phyloP scores from a whole-genome alignment of 768 basidiomycete species.

The Asterophora parasitica region DNA sequence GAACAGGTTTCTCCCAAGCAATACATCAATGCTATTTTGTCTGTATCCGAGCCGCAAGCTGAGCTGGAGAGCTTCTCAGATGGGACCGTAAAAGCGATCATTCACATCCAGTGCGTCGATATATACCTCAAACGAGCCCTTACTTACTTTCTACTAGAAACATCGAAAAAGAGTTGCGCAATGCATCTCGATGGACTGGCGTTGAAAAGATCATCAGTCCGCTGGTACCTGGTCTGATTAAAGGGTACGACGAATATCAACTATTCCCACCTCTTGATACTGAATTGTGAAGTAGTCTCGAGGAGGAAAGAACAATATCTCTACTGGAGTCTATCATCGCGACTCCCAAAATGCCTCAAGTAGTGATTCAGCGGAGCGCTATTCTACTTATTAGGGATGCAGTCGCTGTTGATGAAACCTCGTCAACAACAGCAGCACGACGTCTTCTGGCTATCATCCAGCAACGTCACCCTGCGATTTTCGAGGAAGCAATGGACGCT shows the following conservation, averaged over 20 bases:
- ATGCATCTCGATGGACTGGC: slow-evolving; percentile 42
- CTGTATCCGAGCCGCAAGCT: slow-evolving; percentile 61
- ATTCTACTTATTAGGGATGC: slow-evolving; percentile 23
- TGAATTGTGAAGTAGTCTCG: slow-evolving; percentile 22
- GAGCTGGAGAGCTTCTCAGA: slow-evolving; percentile 44
- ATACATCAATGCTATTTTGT: slow-evolving; percentile 59
- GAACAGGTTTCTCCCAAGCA: slow-evolving; percentile 47
- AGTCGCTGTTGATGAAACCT: slow-evolving; percentile 21
- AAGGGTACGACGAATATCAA: slow-evolving; percentile 22
- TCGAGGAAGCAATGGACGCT: slow-evolving; percentile 38
- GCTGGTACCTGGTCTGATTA: slow-evolving; percentile 37
- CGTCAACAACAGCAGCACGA: slow-evolving; percentile 22
- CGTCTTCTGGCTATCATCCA: slow-evolving; percentile 53
- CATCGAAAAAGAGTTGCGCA: slow-evolving; percentile 43
- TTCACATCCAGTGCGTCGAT: slow-evolving; percentile 45
- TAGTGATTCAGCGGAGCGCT: slow-evolving; percentile 29
- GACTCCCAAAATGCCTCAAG: slow-evolving; percentile 27
- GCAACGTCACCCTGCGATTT: slow-evolving; percentile 55
- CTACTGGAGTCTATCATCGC: slow-evolving; percentile 36
- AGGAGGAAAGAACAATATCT: slow-evolving; percentile 23
- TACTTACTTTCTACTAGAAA: slow-evolving; percentile 27
- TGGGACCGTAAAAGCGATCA: slow-evolving; percentile 34
- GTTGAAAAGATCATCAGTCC: slow-evolving; percentile 55
- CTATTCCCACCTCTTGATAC: not conserved
- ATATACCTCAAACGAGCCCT: not conserved